Evolutionary conservation across 768 basidiomycete species (phyloP).

Genomic region (Rhizopogon vulgaris): DNA sequence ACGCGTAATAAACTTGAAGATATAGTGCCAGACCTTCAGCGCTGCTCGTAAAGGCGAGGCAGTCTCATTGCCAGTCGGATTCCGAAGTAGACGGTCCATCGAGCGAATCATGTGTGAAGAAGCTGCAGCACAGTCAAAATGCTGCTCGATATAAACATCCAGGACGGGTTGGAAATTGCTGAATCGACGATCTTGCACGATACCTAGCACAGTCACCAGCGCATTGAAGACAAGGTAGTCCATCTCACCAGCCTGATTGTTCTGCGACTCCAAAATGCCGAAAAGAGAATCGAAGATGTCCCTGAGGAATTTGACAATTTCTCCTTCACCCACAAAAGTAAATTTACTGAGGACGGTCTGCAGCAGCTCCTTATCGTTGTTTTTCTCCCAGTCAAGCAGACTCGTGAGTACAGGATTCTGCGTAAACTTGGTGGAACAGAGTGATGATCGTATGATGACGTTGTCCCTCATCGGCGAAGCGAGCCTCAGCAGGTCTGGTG

Average conservation of each 20-base stretch:
- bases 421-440: constrained; percentile 89
- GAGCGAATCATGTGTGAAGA: constrained; percentile 82
- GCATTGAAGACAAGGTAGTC: constrained; percentile 87
- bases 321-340: constrained; percentile 88
- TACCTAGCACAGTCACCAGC: constrained; percentile 85
- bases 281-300: constrained; percentile 93
- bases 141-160: constrained; percentile 87
- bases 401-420: constrained; percentile 82
- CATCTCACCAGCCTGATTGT: constrained; percentile 72
- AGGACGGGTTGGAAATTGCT: constrained; percentile 92
- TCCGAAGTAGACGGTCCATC: constrained; percentile 75
- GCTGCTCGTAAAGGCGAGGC: constrained; percentile 81
- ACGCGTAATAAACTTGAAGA: constrained; percentile 92
- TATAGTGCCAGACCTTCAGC: constrained; percentile 94
- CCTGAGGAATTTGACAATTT: constrained; percentile 88
- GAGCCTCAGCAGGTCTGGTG: constrained; percentile 55
- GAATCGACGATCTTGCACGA: constrained; percentile 91
- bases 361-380: constrained; percentile 58
- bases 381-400: constrained; percentile 75
- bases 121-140: constrained; percentile 77
- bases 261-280: constrained; percentile 71
- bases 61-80: constrained; percentile 65
- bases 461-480: constrained; percentile 73
- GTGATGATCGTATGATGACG: constrained; percentile 76
- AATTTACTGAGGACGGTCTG: constrained; percentile 74